Evolutionary conservation across 176 grass and related monocot species (phyloP).

Genomic region (Oryza meridionalis): DNA sequence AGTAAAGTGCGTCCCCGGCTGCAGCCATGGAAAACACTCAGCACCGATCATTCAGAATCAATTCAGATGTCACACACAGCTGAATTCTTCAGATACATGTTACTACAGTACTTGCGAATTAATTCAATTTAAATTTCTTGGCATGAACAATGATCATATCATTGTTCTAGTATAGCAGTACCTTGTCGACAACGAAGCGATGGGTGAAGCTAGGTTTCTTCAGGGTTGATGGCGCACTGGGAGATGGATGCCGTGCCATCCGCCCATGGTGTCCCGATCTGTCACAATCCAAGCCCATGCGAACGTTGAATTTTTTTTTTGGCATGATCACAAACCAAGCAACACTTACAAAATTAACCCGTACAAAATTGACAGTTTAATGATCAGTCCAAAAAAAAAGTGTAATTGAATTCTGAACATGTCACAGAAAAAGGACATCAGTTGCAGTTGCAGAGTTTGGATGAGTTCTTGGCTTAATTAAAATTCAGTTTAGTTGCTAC

Average conservation of each 20-base stretch:
- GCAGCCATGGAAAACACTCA: background rate
- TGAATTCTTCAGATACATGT: background rate
- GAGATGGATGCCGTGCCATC: conserved; percentile 90
- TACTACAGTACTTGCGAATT: background rate
- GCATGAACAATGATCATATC: background rate
- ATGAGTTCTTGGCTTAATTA: background rate
- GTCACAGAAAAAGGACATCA: background rate
- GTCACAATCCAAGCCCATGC: background rate
- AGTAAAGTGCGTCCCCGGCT: conserved; percentile 81
- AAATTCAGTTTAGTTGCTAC: background rate
- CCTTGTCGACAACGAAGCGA: conserved; percentile 68
- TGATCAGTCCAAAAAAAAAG: background rate
- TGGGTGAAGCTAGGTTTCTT: conserved; percentile 79
- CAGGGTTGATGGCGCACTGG: conserved; percentile 87
- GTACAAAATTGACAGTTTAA: background rate
- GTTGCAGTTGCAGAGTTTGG: background rate
- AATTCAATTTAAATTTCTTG: background rate
- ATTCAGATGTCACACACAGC: background rate
- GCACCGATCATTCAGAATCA: background rate
- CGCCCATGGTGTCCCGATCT: conserved; percentile 89
- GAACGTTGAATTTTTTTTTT: background rate
- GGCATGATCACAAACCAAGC: background rate
- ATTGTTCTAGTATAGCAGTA: background rate
- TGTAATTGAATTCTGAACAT: conserved; percentile 12
- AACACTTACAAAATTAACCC: background rate